phyloP scores from a whole-genome alignment of 2,329 filamentous ascomycete genomes.

The Verticillium longisporum region DNA sequence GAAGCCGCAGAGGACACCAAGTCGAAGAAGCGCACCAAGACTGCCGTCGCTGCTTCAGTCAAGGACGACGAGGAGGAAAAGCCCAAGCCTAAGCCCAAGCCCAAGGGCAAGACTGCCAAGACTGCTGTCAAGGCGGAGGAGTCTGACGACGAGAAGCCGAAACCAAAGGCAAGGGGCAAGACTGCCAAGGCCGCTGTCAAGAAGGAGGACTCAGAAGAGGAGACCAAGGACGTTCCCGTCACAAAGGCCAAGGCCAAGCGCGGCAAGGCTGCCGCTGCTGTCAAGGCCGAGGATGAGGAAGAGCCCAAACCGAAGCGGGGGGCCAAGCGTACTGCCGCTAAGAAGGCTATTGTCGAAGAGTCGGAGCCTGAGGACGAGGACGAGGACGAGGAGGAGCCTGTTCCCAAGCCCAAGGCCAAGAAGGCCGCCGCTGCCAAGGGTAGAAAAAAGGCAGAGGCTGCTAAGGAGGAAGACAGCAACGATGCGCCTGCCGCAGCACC shows the following conservation, averaged over 20 bases:
- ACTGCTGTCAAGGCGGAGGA: constrained; percentile 17
- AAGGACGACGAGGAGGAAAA: constrained; percentile 12
- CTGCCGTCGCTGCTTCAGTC: constrained; percentile 9
- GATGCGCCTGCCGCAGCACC: constrained; percentile 11
- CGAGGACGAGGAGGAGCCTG: constrained; percentile 20
- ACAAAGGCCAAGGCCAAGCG: constrained; percentile 25
- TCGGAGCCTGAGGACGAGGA: constrained; percentile 12
- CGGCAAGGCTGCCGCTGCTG: constrained; percentile 1
- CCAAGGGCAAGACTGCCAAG: constrained; percentile 19
- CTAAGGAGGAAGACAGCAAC: constrained; percentile 8
- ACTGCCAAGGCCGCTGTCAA: constrained; percentile 23
- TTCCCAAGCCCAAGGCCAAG: constrained; percentile 23
- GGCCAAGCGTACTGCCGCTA: not conserved
- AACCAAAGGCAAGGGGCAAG: constrained; percentile 21
- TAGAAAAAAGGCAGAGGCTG: constrained; percentile 5
- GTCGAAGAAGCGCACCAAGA: constrained; percentile 17
- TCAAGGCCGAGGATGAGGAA: constrained; percentile 16
- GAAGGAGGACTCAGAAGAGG: constrained; percentile 21
- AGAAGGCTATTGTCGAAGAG: constrained; percentile 5
- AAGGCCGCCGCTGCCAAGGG: constrained; percentile 15
- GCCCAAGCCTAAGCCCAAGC: not conserved
- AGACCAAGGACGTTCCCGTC: constrained; percentile 24
- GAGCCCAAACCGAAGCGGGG: constrained; percentile 12
- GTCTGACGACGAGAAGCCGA: constrained; percentile 14
- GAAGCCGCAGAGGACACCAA: constrained; percentile 11